A percentile compares a stretch with the other conserved stretches of the same genome.
These are phyloP conservation scores for Penicillium goetzii DNA, from an alignment of 495 filamentous ascomycete genomes.

Conservation along the genomic window DNA sequence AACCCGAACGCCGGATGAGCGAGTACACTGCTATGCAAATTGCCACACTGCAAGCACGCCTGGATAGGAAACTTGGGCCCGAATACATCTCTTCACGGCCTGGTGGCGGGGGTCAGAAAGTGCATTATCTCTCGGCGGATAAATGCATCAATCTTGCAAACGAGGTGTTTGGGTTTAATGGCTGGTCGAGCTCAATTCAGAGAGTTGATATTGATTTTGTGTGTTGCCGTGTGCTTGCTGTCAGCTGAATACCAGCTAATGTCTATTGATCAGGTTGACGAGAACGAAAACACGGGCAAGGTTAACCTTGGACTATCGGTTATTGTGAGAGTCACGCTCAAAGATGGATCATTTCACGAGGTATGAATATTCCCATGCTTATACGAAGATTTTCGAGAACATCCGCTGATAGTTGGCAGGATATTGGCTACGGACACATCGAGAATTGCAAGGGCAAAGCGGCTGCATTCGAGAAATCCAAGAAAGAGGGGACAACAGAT, in stretches of 20 bases:
- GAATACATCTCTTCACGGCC: constrained; percentile 89
- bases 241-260: constrained; percentile 20
- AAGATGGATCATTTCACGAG: constrained; percentile 93
- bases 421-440: constrained; percentile 93
- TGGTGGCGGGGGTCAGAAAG: constrained; percentile 78
- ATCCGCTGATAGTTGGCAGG: constrained; percentile 44
- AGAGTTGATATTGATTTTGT: constrained; percentile 92
- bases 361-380: constrained; percentile 29
- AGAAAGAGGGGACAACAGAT: constrained; percentile 97
- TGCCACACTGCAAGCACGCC: constrained; percentile 79
- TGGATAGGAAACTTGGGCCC: constrained; percentile 93
- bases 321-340: constrained; percentile 83
- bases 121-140: constrained; percentile 89
- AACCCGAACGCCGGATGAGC: constrained; percentile 64
- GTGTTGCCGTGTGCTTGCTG: constrained; percentile 21
- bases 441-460: constrained; percentile 96
- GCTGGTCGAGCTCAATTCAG: constrained; percentile 90
- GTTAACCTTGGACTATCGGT: constrained; percentile 83
- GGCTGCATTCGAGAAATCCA: constrained; percentile 93
- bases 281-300: constrained; percentile 63
- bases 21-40: constrained; percentile 90
- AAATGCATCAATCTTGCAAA: constrained; percentile 96
- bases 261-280: constrained; percentile 58
- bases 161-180: constrained; percentile 98
- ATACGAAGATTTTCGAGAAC: not conserved